A percentile compares a stretch with the other conserved stretches of the same genome.
phyloP scores from a whole-genome alignment of 2,329 filamentous ascomycete species.

The Dactylonectria estremocensis region DNA sequence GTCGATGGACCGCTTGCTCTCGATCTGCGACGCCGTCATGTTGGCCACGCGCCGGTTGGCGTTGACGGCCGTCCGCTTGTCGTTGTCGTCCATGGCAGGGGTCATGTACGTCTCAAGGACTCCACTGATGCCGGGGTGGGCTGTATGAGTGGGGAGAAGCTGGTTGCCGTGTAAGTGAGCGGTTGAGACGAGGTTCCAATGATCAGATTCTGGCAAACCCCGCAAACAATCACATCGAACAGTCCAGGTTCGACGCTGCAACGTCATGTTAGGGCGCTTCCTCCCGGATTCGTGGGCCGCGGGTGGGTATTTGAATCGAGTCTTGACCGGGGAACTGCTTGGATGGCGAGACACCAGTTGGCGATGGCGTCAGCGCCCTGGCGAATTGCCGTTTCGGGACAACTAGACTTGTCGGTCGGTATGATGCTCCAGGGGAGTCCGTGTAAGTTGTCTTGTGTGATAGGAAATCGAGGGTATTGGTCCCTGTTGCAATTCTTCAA shows the following conservation, averaged over 20 bases:
- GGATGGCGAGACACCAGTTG: slow-evolving; percentile 35
- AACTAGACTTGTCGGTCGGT: background rate
- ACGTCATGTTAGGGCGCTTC: slow-evolving; percentile 19
- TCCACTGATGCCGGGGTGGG: background rate
- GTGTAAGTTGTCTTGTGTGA: background rate
- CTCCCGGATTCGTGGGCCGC: slow-evolving; percentile 12
- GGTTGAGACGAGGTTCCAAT: slow-evolving; percentile 1
- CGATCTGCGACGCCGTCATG: slow-evolving; percentile 41
- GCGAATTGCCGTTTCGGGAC: slow-evolving; percentile 17
- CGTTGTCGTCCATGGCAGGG: slow-evolving; percentile 11
- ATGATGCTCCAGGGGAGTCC: background rate
- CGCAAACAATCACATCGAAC: background rate
- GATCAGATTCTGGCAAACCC: background rate
- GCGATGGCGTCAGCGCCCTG: slow-evolving; percentile 35
- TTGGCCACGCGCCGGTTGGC: slow-evolving; percentile 40
- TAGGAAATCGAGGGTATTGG: no score
- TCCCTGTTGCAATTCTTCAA: no score
- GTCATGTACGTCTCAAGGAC: slow-evolving; percentile 1
- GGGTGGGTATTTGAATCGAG: slow-evolving; percentile 27
- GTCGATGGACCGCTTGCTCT: slow-evolving; percentile 47
- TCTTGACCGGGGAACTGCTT: background rate
- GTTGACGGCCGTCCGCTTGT: slow-evolving; percentile 28
- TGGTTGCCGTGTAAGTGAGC: background rate
- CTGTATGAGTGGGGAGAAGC: background rate
- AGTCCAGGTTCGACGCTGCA: background rate